phyloP scores from a whole-genome alignment of 2,329 filamentous ascomycete genomes.

The Rutstroemia sydowiana region DNA sequence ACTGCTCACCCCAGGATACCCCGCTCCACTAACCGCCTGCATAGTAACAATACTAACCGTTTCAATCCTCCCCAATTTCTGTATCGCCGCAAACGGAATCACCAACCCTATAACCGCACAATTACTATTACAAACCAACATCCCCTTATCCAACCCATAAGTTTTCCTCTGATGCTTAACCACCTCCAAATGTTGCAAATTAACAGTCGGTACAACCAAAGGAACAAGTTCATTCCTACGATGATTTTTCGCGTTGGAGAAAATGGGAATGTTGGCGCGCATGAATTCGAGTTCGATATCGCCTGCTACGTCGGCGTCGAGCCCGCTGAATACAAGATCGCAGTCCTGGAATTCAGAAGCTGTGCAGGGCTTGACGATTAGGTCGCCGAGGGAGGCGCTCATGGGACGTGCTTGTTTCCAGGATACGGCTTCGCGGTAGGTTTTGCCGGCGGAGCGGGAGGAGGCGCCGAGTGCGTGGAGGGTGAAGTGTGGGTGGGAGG shows the following conservation, averaged over 20 bases:
- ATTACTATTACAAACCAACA: constrained; percentile 96
- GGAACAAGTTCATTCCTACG: constrained; percentile 84
- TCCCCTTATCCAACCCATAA: constrained; percentile 70
- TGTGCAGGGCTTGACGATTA: constrained; percentile 80
- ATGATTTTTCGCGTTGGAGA: constrained; percentile 98
- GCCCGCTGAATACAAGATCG: constrained; percentile 85
- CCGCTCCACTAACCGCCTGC: constrained; percentile 89
- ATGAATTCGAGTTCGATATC: too few relatives aligned
- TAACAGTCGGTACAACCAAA: constrained; percentile 91
- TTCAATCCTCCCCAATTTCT: constrained; percentile 80
- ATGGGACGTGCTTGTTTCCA: constrained; percentile 93
- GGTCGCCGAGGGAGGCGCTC: constrained; percentile 63
- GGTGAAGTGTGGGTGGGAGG: constrained; percentile 77
- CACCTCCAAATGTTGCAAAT: constrained; percentile 77
- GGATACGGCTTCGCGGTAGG: constrained; percentile 85
- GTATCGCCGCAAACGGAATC: constrained; percentile 86
- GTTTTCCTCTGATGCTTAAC: constrained; percentile 81
- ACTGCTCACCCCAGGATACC: constrained; percentile 80
- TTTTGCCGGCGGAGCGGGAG: constrained; percentile 81
- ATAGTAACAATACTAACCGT: constrained; percentile 76
- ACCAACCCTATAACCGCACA: constrained; percentile 96
- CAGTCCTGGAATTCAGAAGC: constrained; percentile 80
- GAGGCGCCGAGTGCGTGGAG: constrained; percentile 88
- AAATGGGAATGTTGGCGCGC: too few relatives aligned
- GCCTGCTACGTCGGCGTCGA: constrained; percentile 88